phyloP scores from a whole-genome alignment of 495 filamentous ascomycete species.

The Aspergillus sclerotiicarbonarius region DNA sequence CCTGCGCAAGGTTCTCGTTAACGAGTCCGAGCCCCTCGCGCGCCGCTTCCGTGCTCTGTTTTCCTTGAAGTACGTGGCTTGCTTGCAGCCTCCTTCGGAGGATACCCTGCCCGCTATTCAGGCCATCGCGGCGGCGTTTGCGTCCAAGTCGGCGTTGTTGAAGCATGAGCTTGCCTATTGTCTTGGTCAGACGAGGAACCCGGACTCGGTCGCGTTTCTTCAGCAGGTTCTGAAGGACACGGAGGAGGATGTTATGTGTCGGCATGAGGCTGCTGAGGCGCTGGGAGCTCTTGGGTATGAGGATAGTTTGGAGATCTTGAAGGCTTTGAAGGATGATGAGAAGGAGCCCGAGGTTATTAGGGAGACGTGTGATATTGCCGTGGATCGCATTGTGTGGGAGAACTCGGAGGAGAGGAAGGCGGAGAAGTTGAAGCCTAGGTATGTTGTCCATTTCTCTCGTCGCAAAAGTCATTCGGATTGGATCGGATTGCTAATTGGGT shows the following conservation, averaged over 20 bases:
- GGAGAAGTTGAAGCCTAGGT: slow-evolving; percentile 81
- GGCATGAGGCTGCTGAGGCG: slow-evolving; percentile 96
- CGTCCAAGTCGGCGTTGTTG: slow-evolving; percentile 78
- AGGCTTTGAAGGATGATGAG: slow-evolving; percentile 64
- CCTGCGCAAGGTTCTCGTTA: slow-evolving; percentile 73
- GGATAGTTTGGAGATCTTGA: slow-evolving; percentile 68
- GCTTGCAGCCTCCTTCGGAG: slow-evolving; percentile 57
- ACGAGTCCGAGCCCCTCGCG: slow-evolving; percentile 77
- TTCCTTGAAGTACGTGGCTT: slow-evolving; percentile 91
- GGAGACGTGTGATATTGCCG: slow-evolving; percentile 96
- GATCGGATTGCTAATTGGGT: not conserved
- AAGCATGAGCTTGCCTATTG: slow-evolving; percentile 98
- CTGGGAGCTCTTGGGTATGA: slow-evolving; percentile 81
- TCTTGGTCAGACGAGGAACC: slow-evolving; percentile 82
- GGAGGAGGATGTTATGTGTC: slow-evolving; percentile 86
- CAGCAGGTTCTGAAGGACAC: slow-evolving; percentile 73
- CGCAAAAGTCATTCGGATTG: not conserved
- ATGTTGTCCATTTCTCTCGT: slow-evolving; percentile 15
- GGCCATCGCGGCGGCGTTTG: slow-evolving; percentile 86
- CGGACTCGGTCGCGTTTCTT: slow-evolving; percentile 69
- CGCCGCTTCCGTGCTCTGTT: slow-evolving; percentile 95
- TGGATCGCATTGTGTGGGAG: slow-evolving; percentile 92
- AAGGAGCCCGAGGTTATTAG: slow-evolving; percentile 75
- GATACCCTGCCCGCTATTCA: slow-evolving; percentile 75
- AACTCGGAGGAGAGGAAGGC: slow-evolving; percentile 65